These are phyloP conservation scores for Lactarius trivialis DNA, from an alignment of 768 basidiomycete species.

Conservation along the genomic window DNA sequence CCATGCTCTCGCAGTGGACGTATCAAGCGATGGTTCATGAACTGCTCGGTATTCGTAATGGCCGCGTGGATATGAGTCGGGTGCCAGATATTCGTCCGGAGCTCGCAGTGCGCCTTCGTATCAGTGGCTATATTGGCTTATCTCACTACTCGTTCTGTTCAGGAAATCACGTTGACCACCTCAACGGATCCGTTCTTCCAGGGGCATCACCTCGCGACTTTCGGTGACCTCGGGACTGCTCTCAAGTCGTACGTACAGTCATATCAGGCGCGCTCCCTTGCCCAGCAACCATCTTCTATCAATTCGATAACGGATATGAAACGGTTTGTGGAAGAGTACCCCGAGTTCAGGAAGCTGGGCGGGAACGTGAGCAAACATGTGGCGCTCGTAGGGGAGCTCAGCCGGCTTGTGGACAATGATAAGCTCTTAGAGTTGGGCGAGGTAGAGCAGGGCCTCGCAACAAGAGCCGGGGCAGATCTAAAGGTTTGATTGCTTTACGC, in stretches of 20 bases:
- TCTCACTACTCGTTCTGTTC: slow-evolving; percentile 17
- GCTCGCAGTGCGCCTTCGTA: slow-evolving; percentile 51
- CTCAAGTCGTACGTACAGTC: slow-evolving; percentile 91
- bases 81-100: slow-evolving; percentile 87
- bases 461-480: slow-evolving; percentile 84
- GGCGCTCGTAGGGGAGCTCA: slow-evolving; percentile 92
- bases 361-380: slow-evolving; percentile 99
- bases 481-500: slow-evolving; percentile 44
- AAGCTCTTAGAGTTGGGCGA: slow-evolving; percentile 87
- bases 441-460: slow-evolving; percentile 92
- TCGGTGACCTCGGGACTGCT: slow-evolving; percentile 91
- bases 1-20: slow-evolving; percentile 95
- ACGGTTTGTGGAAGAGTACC: slow-evolving; percentile 94
- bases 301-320: slow-evolving; percentile 98
- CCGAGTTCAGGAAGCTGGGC: slow-evolving; percentile 92
- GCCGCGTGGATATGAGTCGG: slow-evolving; percentile 75
- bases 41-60: slow-evolving; percentile 87
- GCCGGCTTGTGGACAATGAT: slow-evolving; percentile 79
- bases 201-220: slow-evolving; percentile 83
- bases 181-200: slow-evolving; percentile 93
- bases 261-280: slow-evolving; percentile 78
- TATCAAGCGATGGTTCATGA: slow-evolving; percentile 99
- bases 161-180: slow-evolving; percentile 93
- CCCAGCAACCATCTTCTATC: slow-evolving; percentile 70
- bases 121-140: not conserved